Conservation (phyloP, 2,329 filamentous ascomycete species). For the Corniculantispora saksenae region DNA sequence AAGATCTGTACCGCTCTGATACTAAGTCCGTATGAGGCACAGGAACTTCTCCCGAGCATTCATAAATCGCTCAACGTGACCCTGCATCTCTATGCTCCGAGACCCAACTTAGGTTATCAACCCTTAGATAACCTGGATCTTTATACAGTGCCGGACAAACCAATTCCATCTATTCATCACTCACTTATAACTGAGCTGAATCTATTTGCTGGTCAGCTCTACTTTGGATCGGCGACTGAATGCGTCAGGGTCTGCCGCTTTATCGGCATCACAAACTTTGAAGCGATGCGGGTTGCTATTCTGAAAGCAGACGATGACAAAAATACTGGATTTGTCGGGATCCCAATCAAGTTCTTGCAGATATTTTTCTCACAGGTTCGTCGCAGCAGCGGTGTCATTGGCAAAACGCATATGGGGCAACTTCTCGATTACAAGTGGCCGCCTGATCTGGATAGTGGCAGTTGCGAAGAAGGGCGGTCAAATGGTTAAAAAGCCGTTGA, state of each 20-base stretch:
- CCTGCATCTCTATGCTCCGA: conserved; percentile 48
- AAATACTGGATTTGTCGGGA: background rate
- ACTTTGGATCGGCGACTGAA: conserved; percentile 54
- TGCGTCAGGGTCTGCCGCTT: conserved; percentile 54
- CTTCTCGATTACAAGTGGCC: background rate
- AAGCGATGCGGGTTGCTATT: background rate
- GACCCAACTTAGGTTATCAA: background rate
- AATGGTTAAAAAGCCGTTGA: background rate
- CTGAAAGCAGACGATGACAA: background rate
- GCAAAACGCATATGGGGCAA: conserved; percentile 2
- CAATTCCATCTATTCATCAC: background rate
- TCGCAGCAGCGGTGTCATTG: background rate
- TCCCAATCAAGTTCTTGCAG: background rate
- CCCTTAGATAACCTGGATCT: conserved; percentile 1
- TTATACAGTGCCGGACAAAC: background rate
- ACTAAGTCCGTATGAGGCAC: conserved; percentile 62
- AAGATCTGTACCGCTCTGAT: conserved; percentile 43
- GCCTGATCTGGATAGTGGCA: background rate
- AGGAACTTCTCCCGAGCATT: conserved; percentile 47
- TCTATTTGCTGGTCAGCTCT: conserved; percentile 69
- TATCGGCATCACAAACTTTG: conserved; percentile 45
- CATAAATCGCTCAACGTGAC: conserved; percentile 31
- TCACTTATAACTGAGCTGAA: conserved; percentile 49
- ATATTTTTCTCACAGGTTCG: background rate
- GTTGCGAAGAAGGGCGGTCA: background rate